Conservation (phyloP, 768 basidiomycete species). For the Collybiopsis confluens region DNA sequence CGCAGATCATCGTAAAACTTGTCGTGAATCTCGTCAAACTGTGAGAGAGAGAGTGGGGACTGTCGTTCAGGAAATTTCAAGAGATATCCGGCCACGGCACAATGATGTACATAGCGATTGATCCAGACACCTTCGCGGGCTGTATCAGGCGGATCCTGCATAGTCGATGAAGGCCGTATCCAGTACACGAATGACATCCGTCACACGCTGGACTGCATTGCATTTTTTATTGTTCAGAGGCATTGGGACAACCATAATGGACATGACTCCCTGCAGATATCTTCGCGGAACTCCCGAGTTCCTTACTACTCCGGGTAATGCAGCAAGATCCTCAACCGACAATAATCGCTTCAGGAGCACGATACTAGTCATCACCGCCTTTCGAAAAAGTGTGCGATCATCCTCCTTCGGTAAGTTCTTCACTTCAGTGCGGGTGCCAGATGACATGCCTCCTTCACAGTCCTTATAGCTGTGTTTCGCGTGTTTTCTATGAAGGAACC, state of each 20-base stretch:
- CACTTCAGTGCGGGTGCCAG: neutral
- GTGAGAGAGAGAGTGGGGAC: neutral
- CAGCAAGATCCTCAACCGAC: neutral
- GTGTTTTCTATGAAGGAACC: too few species aligned
- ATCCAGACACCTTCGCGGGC: neutral
- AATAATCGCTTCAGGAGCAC: neutral
- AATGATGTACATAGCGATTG: neutral
- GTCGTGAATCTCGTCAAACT: neutral
- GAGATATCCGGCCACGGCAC: neutral
- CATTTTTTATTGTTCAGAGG: neutral
- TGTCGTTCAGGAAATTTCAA: neutral
- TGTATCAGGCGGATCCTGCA: neutral
- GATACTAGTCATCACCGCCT: neutral
- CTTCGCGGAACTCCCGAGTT: neutral
- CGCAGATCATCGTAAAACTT: neutral
- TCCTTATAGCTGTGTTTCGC: too few species aligned
- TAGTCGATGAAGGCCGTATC: slow-evolving; percentile 1
- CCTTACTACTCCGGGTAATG: neutral
- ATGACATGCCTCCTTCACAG: slow-evolving; percentile 1
- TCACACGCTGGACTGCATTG: neutral
- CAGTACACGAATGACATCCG: neutral
- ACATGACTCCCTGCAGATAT: neutral
- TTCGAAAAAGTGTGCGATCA: neutral
- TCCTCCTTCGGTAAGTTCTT: neutral
- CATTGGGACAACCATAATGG: neutral